A percentile compares a stretch with the other conserved stretches of the same genome.
phyloP scores from a whole-genome alignment of 2,329 filamentous ascomycete genomes.

The Colletotrichum eremochloae region DNA sequence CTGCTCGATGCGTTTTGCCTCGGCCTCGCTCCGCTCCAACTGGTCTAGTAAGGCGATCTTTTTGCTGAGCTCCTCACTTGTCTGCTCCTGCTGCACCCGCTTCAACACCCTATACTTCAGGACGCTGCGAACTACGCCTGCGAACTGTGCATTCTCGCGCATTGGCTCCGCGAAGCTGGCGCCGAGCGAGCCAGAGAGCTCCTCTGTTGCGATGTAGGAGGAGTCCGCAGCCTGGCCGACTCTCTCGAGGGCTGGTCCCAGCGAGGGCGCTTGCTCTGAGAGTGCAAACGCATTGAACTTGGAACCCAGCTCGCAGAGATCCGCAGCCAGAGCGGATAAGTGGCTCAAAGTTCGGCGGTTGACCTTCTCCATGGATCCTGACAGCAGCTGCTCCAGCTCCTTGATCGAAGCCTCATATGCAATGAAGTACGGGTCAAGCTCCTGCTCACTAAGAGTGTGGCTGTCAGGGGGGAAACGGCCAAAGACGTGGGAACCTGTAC shows the following conservation, averaged over 20 bases:
- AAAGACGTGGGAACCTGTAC: slow-evolving; percentile 69
- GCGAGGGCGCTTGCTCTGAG: slow-evolving; percentile 88
- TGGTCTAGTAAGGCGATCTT: slow-evolving; percentile 87
- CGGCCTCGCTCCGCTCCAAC: slow-evolving; percentile 92
- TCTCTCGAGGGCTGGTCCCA: slow-evolving; percentile 93
- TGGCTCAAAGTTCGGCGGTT: slow-evolving; percentile 92
- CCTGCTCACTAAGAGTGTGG: slow-evolving; percentile 83
- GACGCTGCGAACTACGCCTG: slow-evolving; percentile 90
- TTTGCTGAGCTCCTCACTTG: slow-evolving; percentile 90
- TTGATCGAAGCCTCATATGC: slow-evolving; percentile 93
- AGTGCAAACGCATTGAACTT: slow-evolving; percentile 97
- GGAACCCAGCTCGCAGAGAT: slow-evolving; percentile 94
- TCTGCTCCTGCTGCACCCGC: slow-evolving; percentile 97
- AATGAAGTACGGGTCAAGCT: slow-evolving; percentile 95
- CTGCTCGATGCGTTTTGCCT: slow-evolving; percentile 93
- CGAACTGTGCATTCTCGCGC: slow-evolving; percentile 97
- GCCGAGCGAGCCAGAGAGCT: slow-evolving; percentile 87
- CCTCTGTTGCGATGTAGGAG: slow-evolving; percentile 95
- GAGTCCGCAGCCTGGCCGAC: slow-evolving; percentile 95
- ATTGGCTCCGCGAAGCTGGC: slow-evolving; percentile 97
- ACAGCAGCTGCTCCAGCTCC: slow-evolving; percentile 88
- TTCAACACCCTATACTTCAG: slow-evolving; percentile 92
- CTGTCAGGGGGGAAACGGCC: slow-evolving; percentile 86
- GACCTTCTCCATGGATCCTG: slow-evolving; percentile 96
- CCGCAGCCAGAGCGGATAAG: slow-evolving; percentile 83